Evolutionary conservation across 257 asterid species (phyloP), one percentile per base, ranked within the genome.

Genomic region (Euphrasia confusa): DNA sequence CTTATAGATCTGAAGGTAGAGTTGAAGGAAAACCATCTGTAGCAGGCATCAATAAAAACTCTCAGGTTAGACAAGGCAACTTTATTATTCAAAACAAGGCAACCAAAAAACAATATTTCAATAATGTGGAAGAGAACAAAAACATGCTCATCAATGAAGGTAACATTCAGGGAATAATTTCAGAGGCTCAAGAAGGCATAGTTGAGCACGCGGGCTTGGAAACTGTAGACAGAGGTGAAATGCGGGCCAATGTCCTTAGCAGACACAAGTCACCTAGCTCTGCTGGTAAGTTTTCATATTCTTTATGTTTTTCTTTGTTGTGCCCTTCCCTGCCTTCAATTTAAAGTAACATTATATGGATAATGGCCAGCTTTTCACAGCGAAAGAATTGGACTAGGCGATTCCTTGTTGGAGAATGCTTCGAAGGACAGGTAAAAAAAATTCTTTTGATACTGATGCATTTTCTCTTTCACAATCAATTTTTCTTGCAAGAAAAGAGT

Each of bases 401-500:
- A 79, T 74, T 62, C 81, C 49, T 68, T 62, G 68, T 35, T 65
- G 24, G 92, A 83, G 68, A 90, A 77, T 61, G 78, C 68, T 65
- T 64, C 80, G 18, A 78, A 73, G 79, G 95, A 89, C 40, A 72
- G 88, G 97, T 87, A 71, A 70, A 84, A 58, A 65, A 15, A 11
- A 13, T 55, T 37, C 42, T 37, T 37, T 37, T 59, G 12, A 54
- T 45, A 45, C 27, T 14, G 58, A 13, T 68, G 35, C 54, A 40
- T 50, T 54, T 65, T 44, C 40, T 68, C 7, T 64, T 28, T 27
- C 18, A 37, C 42, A 37, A 37, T 37, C 42, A 37, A 11, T 37
- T 8, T 9, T 3, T 9, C 12, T 37, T 37, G 42, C 42, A 37
- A 35, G 40, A 35, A 35, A 1, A 35, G 40, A 35, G 40, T 6